Evolutionary conservation across 179 eudicot species (phyloP).

Genomic region (Gypsophila paniculata): DNA sequence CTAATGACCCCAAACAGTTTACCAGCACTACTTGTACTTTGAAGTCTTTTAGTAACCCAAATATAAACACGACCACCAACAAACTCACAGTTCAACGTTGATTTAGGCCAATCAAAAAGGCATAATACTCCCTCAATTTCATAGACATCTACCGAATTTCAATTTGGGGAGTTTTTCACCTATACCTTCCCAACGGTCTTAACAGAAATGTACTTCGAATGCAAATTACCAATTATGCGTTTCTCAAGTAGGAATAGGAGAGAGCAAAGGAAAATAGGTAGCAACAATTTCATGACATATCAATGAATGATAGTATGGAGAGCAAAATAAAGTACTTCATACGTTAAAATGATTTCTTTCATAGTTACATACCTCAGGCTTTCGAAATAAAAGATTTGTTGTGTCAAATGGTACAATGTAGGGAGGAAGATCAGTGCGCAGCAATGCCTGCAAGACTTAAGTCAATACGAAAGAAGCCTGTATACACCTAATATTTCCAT

Average conservation of each 20-base stretch:
- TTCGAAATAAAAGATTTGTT: conserved; percentile 48
- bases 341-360: neutral
- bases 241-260: neutral
- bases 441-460: conserved; percentile 54
- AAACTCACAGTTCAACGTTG: neutral
- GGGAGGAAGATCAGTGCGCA: conserved; percentile 83
- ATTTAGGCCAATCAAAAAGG: neutral
- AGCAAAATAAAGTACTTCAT: neutral
- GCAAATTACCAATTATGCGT: neutral
- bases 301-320: too few relatives aligned
- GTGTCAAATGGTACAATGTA: conserved; percentile 83
- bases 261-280: neutral
- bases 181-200: neutral
- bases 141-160: neutral
- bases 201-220: too few relatives aligned
- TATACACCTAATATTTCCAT: neutral
- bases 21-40: neutral
- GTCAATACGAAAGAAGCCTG: neutral
- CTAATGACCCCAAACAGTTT: neutral
- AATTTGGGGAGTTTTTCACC: neutral
- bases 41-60: neutral
- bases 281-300: too few relatives aligned
- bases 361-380: conserved; percentile 65
- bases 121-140: neutral
- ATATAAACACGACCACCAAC: neutral